A percentile compares a stretch with the other conserved stretches of the same genome.
Evolutionary conservation across 768 basidiomycete species (phyloP).

Genomic region (Mrakia hoshinonis): DNA sequence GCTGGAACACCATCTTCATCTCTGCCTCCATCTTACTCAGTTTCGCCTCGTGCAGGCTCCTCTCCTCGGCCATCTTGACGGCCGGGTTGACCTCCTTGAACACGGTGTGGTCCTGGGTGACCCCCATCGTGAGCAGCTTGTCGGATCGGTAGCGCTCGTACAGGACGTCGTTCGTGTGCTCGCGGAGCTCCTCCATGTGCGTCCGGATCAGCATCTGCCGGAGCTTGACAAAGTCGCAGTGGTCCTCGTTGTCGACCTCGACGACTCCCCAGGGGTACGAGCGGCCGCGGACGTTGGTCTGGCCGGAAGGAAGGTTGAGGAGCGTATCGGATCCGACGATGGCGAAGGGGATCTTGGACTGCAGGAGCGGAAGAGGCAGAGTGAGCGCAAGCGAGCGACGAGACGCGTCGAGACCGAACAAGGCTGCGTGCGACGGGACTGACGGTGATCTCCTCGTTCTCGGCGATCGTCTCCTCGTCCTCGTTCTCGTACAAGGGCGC

Average conservation of each 20-base stretch:
- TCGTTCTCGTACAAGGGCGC: conserved; percentile 96
- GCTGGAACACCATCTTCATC: conserved; percentile 99
- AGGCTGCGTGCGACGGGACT: conserved; percentile 26
- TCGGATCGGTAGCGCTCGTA: conserved; percentile 99
- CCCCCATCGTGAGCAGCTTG: conserved; percentile 93
- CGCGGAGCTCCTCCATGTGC: conserved; percentile 98
- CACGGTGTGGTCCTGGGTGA: conserved; percentile 90
- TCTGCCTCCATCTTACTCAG: conserved; percentile 78
- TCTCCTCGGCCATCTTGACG: conserved; percentile 90
- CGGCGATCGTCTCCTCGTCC: conserved; percentile 94
- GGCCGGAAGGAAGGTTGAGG: conserved; percentile 42
- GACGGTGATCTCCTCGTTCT: conserved; percentile 81
- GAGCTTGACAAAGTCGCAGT: conserved; percentile 99
- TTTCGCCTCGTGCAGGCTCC: conserved; percentile 71
- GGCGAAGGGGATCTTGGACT: conserved; percentile 95
- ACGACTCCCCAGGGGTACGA: conserved; percentile 98
- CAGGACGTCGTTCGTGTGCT: conserved; percentile 88
- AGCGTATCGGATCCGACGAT: conserved; percentile 87
- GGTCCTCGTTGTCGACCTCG: conserved; percentile 98
- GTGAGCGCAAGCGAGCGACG: background rate
- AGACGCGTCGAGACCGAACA: background rate
- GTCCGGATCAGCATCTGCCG: conserved; percentile 98
- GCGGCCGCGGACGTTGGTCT: conserved; percentile 74
- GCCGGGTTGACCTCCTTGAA: conserved; percentile 99
- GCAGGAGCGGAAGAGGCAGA: background rate